Evolutionary conservation across 176 grass and related monocot species (phyloP).

Genomic region (Aegilops sharonensis): DNA sequence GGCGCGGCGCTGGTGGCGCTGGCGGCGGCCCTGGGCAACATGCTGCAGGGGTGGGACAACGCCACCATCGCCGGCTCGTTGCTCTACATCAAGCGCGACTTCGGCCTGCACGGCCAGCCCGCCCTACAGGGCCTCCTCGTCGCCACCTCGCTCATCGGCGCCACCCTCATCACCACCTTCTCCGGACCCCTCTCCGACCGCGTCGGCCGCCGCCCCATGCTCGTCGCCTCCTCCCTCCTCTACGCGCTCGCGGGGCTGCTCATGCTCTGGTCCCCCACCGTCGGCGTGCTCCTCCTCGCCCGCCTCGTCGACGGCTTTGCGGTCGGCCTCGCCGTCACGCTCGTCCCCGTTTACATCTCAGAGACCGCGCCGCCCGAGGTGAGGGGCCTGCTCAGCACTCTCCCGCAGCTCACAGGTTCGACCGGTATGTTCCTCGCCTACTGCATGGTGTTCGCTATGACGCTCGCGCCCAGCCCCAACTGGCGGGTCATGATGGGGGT

Average conservation of each 20-base stretch:
- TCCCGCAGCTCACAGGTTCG: conserved; percentile 77
- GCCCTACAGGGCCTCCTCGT: conserved; percentile 72
- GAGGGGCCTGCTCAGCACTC: conserved; percentile 68
- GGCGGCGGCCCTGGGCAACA: conserved; percentile 72
- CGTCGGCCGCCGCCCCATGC: conserved; percentile 61
- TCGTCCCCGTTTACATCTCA: conserved; percentile 89
- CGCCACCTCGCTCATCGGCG: conserved; percentile 80
- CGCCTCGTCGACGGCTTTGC: conserved; percentile 74
- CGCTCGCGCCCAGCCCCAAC: conserved; percentile 49
- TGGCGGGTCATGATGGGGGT: conserved; percentile 84
- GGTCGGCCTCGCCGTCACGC: conserved; percentile 69
- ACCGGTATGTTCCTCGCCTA: conserved; percentile 82
- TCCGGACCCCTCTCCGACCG: conserved; percentile 78
- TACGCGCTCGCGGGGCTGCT: conserved; percentile 49
- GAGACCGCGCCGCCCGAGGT: conserved; percentile 82
- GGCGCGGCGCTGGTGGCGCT: conserved; percentile 68
- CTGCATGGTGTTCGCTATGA: conserved; percentile 80
- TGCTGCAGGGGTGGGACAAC: conserved; percentile 95
- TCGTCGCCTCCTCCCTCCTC: conserved; percentile 69
- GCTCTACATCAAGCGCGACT: conserved; percentile 84
- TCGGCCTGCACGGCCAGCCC: conserved; percentile 58
- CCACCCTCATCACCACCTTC: conserved; percentile 86
- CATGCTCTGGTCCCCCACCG: conserved; percentile 84
- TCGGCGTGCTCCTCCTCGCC: conserved; percentile 61
- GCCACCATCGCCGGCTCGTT: conserved; percentile 77